These are phyloP conservation scores for Thalassiosira ordinaria DNA, from an alignment of 352 stramenopile genomes.

Conservation along the genomic window DNA sequence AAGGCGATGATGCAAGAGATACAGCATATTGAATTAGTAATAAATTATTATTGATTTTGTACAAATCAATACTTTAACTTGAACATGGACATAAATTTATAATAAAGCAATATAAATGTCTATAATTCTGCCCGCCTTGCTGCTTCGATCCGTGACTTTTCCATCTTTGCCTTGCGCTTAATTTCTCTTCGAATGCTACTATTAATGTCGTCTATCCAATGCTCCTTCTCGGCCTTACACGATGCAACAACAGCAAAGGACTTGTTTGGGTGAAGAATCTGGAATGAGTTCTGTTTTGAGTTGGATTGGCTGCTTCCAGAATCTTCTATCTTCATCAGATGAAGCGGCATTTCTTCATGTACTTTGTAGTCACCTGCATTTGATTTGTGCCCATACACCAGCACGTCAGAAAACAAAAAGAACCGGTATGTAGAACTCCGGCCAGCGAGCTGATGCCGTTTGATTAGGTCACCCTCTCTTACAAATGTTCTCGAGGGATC, in stretches of 20 bases:
- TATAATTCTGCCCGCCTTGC: conserved; percentile 12
- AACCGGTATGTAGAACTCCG: conserved; percentile 87
- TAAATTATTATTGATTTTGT: no score
- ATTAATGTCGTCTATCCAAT: conserved; percentile 82
- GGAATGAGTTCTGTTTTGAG: conserved; percentile 73
- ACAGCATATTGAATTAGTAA: no score
- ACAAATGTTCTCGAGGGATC: conserved; percentile 93
- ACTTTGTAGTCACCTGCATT: conserved; percentile 82
- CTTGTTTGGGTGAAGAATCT: conserved; percentile 88
- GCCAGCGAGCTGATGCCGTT: conserved; percentile 90
- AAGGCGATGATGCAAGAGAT: conserved; percentile 21
- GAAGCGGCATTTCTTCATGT: conserved; percentile 86
- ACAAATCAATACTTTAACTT: no score
- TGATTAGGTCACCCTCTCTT: conserved; percentile 92
- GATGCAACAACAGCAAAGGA: conserved; percentile 82
- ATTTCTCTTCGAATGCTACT: conserved; percentile 75
- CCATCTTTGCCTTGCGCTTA: conserved; percentile 68
- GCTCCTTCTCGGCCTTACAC: conserved; percentile 66
- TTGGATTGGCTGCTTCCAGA: conserved; percentile 41
- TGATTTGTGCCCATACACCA: conserved; percentile 88
- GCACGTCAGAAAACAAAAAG: conserved; percentile 89
- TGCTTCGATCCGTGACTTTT: conserved; percentile 49
- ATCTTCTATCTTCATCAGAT: conserved; percentile 87
- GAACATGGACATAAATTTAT: no score
- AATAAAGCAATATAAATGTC: no score